A percentile compares a stretch with the other conserved stretches of the same genome.
These are phyloP conservation scores for Neonectria punicea DNA, from an alignment of 2,329 filamentous ascomycete genomes.

Conservation along the genomic window DNA sequence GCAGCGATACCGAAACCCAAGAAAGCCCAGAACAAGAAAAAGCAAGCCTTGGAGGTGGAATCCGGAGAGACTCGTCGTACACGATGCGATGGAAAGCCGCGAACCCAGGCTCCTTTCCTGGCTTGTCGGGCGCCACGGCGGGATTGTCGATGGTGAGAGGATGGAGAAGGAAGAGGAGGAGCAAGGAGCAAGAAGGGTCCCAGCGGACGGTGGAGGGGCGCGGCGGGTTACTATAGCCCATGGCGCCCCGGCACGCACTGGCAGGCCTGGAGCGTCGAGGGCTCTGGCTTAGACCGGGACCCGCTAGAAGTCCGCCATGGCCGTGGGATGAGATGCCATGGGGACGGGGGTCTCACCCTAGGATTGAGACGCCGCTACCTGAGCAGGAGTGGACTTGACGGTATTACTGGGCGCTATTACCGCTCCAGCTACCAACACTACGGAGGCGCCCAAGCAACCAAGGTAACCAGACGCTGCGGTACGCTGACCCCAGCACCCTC, in stretches of 20 bases:
- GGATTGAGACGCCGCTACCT: slow-evolving; percentile 27
- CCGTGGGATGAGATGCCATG: slow-evolving; percentile 7
- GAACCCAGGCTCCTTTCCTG: slow-evolving; percentile 34
- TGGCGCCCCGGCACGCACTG: slow-evolving; percentile 24
- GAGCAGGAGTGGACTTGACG: slow-evolving; percentile 13
- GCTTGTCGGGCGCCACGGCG: slow-evolving; percentile 33
- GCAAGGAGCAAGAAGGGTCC: slow-evolving; percentile 30
- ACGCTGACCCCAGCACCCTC: slow-evolving; percentile 31
- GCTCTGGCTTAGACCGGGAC: slow-evolving; percentile 17
- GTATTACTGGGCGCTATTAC: slow-evolving; percentile 14
- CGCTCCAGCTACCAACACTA: slow-evolving; percentile 3
- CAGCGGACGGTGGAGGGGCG: slow-evolving; percentile 37
- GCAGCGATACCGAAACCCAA: slow-evolving; percentile 26
- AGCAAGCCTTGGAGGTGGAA: slow-evolving; percentile 16
- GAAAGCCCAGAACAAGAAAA: slow-evolving; percentile 24
- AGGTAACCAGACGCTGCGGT: slow-evolving; percentile 7
- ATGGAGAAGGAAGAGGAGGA: slow-evolving; percentile 32
- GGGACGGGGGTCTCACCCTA: slow-evolving; percentile 21
- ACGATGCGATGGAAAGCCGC: slow-evolving; percentile 25
- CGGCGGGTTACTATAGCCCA: slow-evolving; percentile 40
- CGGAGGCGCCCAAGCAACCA: slow-evolving; percentile 8
- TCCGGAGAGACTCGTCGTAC: slow-evolving; percentile 25
- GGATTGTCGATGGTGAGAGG: slow-evolving; percentile 33
- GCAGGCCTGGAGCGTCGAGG: slow-evolving; percentile 16
- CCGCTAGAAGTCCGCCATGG: slow-evolving; percentile 15